Evolutionary conservation across 306 rosid genomes (phyloP), one percentile per base, ranked within the genome.

Genomic region (Luffa acutangula): DNA sequence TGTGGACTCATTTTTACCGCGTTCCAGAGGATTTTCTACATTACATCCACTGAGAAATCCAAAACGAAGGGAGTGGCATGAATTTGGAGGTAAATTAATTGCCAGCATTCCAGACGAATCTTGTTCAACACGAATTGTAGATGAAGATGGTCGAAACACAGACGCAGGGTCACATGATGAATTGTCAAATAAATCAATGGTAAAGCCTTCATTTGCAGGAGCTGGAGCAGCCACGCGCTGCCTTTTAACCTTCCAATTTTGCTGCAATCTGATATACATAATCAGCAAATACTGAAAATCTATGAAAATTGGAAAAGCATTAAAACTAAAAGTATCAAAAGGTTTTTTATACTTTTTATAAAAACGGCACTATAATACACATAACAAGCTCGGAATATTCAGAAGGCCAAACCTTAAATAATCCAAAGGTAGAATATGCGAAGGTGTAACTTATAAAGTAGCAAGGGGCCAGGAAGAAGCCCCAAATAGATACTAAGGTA

Each of bases 191-290:
- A 95, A 89, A 85, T 95, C 99, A 62, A 95, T 87, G 79, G 96
- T 90, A 86, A 95, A 95, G 86, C 97, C 97, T 86, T 93, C 99
- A 88, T 83, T 93, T 82, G 92, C 97, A 52, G 97, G 91, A 82
- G 85, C 86, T 77, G 91, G 84, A 85, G 92, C 88, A 54, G 90
- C 89, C 77, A 87, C 85, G 42, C 97, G 97, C 81, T 87, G 99
- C 80, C 94, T 88, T 85, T 95, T 91, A 84, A 95, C 97, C 89
- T 92, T 95, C 97, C 98, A 95, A 77, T 92, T 95, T 88, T 95
- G 97, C 96, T 95, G 98, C 88, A 95, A 82, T 81, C 98, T 92
- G 48, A 89, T 82, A 77, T 54, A 87, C 77, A 83, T 85, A 89
- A 90, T 83, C 70, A 85, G 63, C 52, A 69, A 70, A 75, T 43